Percentiles rank a stretch among this genome's conserved stretches.
phyloP scores from a whole-genome alignment of 78 protist species.

The Guillardia theta region DNA sequence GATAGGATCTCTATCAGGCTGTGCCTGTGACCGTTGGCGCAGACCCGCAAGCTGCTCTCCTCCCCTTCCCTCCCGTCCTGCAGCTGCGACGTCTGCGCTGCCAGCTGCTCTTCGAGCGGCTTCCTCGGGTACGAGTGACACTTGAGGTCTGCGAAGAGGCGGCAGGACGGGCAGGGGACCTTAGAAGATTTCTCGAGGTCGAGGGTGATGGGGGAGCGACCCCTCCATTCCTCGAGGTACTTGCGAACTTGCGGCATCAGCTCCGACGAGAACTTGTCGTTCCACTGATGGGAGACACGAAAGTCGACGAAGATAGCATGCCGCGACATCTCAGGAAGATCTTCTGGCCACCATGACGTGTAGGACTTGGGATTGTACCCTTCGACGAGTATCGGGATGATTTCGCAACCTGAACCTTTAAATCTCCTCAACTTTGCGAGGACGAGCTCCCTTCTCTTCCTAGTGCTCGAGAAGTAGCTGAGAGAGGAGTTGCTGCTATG shows the following conservation, averaged over 20 bases:
- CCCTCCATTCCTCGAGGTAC: constrained; percentile 31
- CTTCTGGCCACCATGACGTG: constrained; percentile 1
- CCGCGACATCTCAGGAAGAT: background rate
- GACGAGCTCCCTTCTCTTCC: no score
- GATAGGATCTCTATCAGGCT: background rate
- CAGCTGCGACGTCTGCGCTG: no score
- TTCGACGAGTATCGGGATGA: background rate
- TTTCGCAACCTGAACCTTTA: background rate
- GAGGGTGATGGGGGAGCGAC: background rate
- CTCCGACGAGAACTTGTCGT: background rate
- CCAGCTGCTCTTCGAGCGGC: no score
- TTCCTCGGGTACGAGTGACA: no score
- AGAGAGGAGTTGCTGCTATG: background rate
- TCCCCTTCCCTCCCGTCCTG: background rate
- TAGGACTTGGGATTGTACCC: background rate
- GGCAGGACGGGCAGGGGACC: no score
- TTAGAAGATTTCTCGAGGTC: background rate
- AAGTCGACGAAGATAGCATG: constrained; percentile 13
- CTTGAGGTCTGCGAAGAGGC: no score
- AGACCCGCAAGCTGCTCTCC: background rate
- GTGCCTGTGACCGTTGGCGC: background rate
- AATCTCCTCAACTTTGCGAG: background rate
- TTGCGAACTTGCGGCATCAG: background rate
- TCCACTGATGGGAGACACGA: background rate
- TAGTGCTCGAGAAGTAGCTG: no score